phyloP scores from a whole-genome alignment of 2,329 filamentous ascomycete genomes.

The Xylariaceae sp. region DNA sequence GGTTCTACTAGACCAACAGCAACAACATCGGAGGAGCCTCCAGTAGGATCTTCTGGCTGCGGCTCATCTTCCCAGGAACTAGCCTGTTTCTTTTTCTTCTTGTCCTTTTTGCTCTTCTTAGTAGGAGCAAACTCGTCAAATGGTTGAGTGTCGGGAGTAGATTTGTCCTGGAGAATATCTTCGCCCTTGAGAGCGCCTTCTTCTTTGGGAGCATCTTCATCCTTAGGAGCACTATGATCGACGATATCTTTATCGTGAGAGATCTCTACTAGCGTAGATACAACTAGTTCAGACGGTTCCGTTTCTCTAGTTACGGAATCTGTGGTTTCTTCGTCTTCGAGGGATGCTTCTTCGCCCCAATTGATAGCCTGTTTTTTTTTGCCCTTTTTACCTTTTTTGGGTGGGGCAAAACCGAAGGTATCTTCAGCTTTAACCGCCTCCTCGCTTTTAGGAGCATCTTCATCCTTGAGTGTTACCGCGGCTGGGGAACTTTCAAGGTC shows the following conservation, averaged over 20 bases:
- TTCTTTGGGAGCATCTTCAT: background rate
- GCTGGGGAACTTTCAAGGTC: background rate
- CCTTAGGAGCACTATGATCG: background rate
- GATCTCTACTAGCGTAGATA: background rate
- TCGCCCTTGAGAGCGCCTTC: background rate
- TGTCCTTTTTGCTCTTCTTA: slow-evolving; percentile 42
- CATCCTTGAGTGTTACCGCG: background rate
- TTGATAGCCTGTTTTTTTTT: slow-evolving; percentile 41
- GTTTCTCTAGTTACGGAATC: background rate
- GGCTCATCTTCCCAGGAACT: slow-evolving; percentile 12
- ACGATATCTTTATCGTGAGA: background rate
- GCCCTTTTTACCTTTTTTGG: slow-evolving; percentile 33
- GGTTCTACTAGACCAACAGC: background rate
- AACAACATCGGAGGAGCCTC: background rate
- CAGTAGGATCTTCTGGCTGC: background rate
- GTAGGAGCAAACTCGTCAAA: slow-evolving; percentile 18
- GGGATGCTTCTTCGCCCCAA: background rate
- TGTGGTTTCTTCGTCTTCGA: background rate
- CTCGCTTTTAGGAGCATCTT: slow-evolving; percentile 1
- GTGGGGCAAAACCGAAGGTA: slow-evolving; percentile 12
- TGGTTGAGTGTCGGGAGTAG: background rate
- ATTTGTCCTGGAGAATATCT: background rate
- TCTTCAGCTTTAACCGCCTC: slow-evolving; percentile 19
- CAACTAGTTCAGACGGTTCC: background rate
- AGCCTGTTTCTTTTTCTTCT: slow-evolving; percentile 25